phyloP scores from a whole-genome alignment of 257 asterid genomes.

The Lithospermum erythrorhizon region DNA sequence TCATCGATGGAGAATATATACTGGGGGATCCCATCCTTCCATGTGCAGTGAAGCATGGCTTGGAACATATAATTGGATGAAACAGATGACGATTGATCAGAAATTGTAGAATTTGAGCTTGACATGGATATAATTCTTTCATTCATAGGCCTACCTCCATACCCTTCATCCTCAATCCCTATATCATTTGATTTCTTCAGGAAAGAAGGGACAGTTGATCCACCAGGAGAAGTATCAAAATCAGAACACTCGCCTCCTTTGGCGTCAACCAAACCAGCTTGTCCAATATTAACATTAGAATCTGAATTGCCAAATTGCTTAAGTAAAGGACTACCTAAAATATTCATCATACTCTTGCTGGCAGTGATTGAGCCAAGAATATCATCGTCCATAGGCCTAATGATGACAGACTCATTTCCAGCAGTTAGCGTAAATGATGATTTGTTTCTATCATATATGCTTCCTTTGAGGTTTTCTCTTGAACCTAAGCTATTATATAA shows the following conservation, averaged over 20 bases:
- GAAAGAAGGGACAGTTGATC: constrained; percentile 12
- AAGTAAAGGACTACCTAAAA: constrained; percentile 62
- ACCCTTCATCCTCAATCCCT: constrained; percentile 21
- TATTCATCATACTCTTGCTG: constrained; percentile 66
- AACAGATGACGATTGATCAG: constrained; percentile 48
- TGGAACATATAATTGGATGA: constrained; percentile 33
- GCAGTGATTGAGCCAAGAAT: constrained; percentile 34
- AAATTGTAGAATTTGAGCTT: constrained; percentile 51
- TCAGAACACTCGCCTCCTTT: constrained; percentile 17
- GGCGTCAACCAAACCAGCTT: constrained; percentile 13
- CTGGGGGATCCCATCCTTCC: constrained; percentile 62
- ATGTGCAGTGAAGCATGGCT: constrained; percentile 68
- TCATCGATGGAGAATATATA: constrained; percentile 62
- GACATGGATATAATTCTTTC: constrained; percentile 45
- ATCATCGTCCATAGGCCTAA: constrained; percentile 20
- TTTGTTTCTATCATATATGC: constrained; percentile 19
- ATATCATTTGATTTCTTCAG: constrained; percentile 27
- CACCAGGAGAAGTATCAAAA: constrained; percentile 18
- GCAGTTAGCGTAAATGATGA: constrained; percentile 24
- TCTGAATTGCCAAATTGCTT: constrained; percentile 30
- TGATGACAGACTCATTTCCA: constrained; percentile 11
- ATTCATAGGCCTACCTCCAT: constrained; percentile 22
- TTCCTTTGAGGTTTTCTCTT: constrained; percentile 17
- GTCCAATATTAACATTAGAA: constrained; percentile 13
- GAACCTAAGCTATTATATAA: constrained; percentile 23